phyloP scores from a whole-genome alignment of 306 rosid species.

The Fragaria ananassa region DNA sequence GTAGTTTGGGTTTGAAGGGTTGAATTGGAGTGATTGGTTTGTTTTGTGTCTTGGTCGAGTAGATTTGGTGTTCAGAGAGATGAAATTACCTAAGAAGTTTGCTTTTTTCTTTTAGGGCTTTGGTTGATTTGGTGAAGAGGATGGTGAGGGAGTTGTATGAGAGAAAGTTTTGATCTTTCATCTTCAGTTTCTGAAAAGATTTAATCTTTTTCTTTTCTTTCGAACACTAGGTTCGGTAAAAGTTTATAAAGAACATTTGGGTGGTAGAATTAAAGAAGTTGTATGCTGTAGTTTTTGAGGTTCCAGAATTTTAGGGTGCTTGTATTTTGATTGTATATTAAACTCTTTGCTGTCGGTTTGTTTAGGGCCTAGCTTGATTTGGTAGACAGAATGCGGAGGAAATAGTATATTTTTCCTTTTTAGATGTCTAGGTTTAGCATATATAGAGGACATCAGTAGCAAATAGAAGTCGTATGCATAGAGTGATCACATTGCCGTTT shows the following conservation, averaged over 20 bases:
- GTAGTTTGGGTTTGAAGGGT: background rate
- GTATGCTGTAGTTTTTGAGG: background rate
- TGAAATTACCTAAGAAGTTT: background rate
- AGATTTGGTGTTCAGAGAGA: background rate
- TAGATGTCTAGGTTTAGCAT: background rate
- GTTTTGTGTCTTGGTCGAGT: background rate
- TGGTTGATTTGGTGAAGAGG: background rate
- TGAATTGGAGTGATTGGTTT: background rate
- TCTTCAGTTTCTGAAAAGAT: background rate
- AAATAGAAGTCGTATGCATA: conserved; percentile 6
- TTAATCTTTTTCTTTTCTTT: background rate
- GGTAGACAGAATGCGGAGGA: background rate
- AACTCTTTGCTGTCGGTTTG: background rate
- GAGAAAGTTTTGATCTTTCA: background rate
- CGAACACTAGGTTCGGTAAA: background rate
- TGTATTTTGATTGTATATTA: background rate
- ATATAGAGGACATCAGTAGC: conserved; percentile 8
- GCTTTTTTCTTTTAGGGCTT: background rate
- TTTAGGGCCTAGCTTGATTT: background rate
- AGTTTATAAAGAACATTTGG: background rate
- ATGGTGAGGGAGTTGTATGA: background rate
- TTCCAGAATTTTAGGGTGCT: background rate
- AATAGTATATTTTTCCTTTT: background rate
- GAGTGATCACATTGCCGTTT: conserved; percentile 12
- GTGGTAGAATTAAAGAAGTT: background rate